Conservation (phyloP, 2,329 filamentous ascomycete genomes). For the Cordyceps cateniannulata region DNA sequence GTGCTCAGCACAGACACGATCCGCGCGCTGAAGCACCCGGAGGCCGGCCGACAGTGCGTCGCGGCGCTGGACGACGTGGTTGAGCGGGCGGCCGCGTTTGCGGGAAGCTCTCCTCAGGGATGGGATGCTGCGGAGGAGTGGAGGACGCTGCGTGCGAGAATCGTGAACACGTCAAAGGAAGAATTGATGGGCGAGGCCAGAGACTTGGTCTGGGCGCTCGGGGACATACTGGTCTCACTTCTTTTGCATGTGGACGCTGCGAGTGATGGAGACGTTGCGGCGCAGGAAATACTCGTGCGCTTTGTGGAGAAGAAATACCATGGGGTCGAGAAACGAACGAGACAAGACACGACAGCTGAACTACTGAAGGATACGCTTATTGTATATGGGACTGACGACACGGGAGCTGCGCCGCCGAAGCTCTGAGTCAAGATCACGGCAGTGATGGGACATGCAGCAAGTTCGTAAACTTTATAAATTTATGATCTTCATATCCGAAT, state of each 20-base stretch:
- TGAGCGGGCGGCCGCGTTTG: conserved; percentile 17
- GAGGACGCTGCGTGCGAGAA: conserved; percentile 29
- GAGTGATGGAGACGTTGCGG: conserved; percentile 29
- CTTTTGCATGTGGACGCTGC: conserved; percentile 36
- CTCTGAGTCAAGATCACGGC: background rate
- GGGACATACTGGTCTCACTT: conserved; percentile 37
- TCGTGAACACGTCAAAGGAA: conserved; percentile 29
- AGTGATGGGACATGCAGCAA: background rate
- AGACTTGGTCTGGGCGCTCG: conserved; percentile 35
- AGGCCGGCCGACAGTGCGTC: conserved; percentile 29
- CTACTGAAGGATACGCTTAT: conserved; percentile 27
- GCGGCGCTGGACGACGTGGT: conserved; percentile 39
- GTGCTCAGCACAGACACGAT: conserved; percentile 53
- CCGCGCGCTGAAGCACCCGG: conserved; percentile 40
- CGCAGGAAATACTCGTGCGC: conserved; percentile 32
- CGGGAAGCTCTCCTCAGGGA: conserved; percentile 20
- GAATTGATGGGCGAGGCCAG: conserved; percentile 41
- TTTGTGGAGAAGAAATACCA: conserved; percentile 28
- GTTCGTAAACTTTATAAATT: background rate
- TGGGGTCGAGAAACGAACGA: conserved; percentile 16
- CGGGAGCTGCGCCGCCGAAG: conserved; percentile 16
- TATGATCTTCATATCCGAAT: background rate
- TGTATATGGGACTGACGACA: conserved; percentile 27
- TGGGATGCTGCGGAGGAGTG: conserved; percentile 32
- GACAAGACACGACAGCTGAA: conserved; percentile 19